phyloP scores from a whole-genome alignment of 1,284 basidiomycete species.

The Volvariella volvacea region DNA sequence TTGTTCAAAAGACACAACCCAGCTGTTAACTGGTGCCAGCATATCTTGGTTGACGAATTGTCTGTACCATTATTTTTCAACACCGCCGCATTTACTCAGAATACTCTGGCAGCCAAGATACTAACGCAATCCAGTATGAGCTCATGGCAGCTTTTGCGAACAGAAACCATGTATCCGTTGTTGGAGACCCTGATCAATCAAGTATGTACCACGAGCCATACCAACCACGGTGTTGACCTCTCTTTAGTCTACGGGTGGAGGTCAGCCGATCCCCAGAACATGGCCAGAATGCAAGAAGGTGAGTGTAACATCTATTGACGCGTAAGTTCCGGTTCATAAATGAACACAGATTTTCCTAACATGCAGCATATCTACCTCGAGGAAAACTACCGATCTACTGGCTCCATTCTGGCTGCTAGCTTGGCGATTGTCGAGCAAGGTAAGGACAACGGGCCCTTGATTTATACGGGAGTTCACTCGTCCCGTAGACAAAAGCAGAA shows the following conservation, averaged over 20 bases:
- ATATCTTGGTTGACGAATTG: conserved; percentile 90
- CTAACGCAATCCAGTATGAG: conserved; percentile 81
- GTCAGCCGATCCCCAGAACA: conserved; percentile 75
- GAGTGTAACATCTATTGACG: conserved; percentile 5
- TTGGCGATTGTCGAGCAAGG: conserved; percentile 82
- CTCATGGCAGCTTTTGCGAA: conserved; percentile 72
- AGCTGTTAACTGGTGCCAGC: conserved; percentile 59
- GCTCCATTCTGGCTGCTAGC: conserved; percentile 69
- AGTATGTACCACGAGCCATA: conserved; percentile 34
- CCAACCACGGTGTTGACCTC: not conserved
- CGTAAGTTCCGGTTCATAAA: too few species aligned
- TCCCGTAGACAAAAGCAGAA: conserved; percentile 57
- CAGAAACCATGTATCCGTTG: conserved; percentile 65
- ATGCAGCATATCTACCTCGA: conserved; percentile 74
- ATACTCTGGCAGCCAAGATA: conserved; percentile 63
- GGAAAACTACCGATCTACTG: conserved; percentile 86
- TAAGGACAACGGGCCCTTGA: conserved; percentile 17
- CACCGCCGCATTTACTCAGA: not conserved
- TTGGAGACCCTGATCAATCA: conserved; percentile 92
- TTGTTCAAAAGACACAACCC: conserved; percentile 56
- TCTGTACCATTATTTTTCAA: conserved; percentile 27
- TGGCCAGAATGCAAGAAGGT: conserved; percentile 75
- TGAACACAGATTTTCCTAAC: conserved; percentile 51
- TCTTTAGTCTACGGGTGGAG: conserved; percentile 85
- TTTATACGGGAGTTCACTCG: conserved; percentile 1